Percentiles rank a stretch among this genome's conserved stretches.
Evolutionary conservation across 2,329 filamentous ascomycete genomes (phyloP).

Genomic region (Gremmenia infestans): DNA sequence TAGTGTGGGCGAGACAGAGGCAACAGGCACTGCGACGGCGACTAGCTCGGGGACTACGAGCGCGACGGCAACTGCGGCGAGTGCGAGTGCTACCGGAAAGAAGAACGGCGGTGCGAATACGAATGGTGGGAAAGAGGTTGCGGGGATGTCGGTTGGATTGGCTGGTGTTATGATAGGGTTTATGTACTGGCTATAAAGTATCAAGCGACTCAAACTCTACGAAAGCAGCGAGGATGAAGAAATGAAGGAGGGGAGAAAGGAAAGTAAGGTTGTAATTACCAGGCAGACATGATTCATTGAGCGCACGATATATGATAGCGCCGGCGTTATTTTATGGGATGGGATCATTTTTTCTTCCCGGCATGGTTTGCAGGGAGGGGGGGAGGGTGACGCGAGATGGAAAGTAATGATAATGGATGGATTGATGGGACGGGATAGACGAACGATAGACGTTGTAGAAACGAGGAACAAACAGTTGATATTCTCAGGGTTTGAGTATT

Average conservation of each 20-base stretch:
- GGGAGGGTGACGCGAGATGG: neutral
- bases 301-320: conserved; percentile 22
- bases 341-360: neutral
- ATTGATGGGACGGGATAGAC: no score
- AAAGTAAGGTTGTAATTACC: conserved; percentile 4
- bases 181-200: conserved; percentile 42
- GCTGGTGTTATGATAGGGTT: conserved; percentile 49
- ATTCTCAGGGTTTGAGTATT: no score
- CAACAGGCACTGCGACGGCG: conserved; percentile 5
- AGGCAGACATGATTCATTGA: conserved; percentile 12
- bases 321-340: conserved; percentile 13
- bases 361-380: neutral
- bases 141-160: conserved; percentile 45
- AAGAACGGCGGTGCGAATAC: conserved; percentile 36
- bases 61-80: conserved; percentile 33
- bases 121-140: conserved; percentile 42
- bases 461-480: no score
- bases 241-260: neutral
- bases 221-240: neutral
- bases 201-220: neutral
- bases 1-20: conserved; percentile 47
- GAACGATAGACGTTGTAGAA: no score
- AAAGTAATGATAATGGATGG: neutral
- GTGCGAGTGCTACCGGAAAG: conserved; percentile 29
- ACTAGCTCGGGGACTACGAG: conserved; percentile 21